phyloP scores from a whole-genome alignment of 805 yeast genomes.

The Myxozyma vanderwaltii region DNA sequence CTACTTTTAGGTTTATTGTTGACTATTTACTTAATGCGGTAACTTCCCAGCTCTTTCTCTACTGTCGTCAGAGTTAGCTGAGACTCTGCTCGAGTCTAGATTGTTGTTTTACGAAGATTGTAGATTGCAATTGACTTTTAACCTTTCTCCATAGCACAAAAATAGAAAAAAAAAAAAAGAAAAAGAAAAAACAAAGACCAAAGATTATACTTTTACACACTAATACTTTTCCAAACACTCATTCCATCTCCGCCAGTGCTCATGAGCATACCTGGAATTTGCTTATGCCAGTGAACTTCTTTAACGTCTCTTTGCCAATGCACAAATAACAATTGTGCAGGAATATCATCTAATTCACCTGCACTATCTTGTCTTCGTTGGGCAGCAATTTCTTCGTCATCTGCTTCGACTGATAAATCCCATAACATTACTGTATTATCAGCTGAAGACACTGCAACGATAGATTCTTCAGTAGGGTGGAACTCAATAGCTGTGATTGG shows the following conservation, averaged over 20 bases:
- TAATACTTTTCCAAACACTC: slow-evolving; percentile 93
- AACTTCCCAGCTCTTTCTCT: too few species aligned
- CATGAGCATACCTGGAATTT: slow-evolving; percentile 92
- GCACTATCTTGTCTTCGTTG: slow-evolving; percentile 71
- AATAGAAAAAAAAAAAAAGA: too few species aligned
- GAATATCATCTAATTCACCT: slow-evolving; percentile 78
- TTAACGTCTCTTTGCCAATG: slow-evolving; percentile 98
- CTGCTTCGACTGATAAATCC: slow-evolving; percentile 99
- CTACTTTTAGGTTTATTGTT: background rate
- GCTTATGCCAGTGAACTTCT: slow-evolving; percentile 97
- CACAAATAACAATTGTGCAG: slow-evolving; percentile 92
- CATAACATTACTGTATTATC: slow-evolving; percentile 96
- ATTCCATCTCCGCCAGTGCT: slow-evolving; percentile 96
- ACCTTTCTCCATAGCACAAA: too few species aligned
- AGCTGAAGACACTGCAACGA: slow-evolving; percentile 92
- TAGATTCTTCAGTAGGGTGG: slow-evolving; percentile 94
- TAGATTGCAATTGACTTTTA: too few species aligned
- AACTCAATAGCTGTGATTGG: slow-evolving; percentile 91
- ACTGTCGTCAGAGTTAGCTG: too few species aligned
- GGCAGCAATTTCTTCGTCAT: slow-evolving; percentile 90
- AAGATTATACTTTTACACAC: too few species aligned
- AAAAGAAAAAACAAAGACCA: too few species aligned
- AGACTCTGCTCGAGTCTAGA: too few species aligned
- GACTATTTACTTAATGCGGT: background rate
- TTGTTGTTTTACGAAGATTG: too few species aligned